Conservation (phyloP, 208 protist species). For the Leishmania amazonensis region DNA sequence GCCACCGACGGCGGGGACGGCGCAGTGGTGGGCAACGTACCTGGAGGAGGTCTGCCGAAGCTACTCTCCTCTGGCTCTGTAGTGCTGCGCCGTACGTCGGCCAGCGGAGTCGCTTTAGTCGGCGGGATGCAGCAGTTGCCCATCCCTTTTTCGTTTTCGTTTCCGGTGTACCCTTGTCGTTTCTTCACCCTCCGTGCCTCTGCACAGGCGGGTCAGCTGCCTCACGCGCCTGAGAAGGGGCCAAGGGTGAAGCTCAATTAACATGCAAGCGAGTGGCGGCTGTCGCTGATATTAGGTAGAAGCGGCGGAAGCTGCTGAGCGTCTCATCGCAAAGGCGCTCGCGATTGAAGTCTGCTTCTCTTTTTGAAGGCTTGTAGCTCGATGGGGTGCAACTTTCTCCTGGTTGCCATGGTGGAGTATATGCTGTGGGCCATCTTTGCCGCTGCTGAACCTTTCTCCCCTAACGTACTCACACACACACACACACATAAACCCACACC, state of each 20-base stretch:
- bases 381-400: too few species aligned
- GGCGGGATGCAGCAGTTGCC: neutral
- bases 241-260: neutral
- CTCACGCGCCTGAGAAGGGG: neutral
- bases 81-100: too few species aligned
- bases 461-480: neutral
- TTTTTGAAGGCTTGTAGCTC: neutral
- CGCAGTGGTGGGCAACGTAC: conserved; percentile 29
- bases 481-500: neutral
- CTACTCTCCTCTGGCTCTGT: conserved; percentile 8
- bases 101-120: neutral
- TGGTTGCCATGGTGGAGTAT: neutral
- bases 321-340: neutral
- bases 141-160: neutral
- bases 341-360: neutral
- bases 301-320: too few species aligned
- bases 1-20: conserved; percentile 12
- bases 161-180: neutral
- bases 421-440: neutral
- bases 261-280: neutral
- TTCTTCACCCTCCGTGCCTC: neutral
- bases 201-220: neutral
- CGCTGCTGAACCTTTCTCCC: neutral
- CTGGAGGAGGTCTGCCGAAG: conserved; percentile 27
- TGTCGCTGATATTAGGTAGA: too few species aligned